These are phyloP conservation scores for Marchantia polymorpha DNA, from an alignment of 225 moss, liverwort and hornwort genomes.

Conservation along the genomic window DNA sequence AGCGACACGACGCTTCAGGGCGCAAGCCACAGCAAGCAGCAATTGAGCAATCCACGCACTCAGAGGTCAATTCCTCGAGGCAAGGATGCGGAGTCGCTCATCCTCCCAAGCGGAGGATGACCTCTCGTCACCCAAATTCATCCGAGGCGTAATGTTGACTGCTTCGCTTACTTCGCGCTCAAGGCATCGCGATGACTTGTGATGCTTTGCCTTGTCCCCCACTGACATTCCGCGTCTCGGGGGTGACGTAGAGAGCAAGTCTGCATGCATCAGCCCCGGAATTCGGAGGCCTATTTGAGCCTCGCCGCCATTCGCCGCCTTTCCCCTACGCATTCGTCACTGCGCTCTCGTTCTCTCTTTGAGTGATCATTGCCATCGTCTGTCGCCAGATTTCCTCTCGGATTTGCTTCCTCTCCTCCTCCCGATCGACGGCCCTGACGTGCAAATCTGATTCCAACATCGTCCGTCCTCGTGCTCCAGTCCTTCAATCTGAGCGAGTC, in stretches of 20 bases:
- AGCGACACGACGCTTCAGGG: background rate
- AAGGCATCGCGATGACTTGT: background rate
- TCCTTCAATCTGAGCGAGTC: too few relatives aligned
- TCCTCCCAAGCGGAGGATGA: background rate
- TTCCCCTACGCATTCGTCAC: too few relatives aligned
- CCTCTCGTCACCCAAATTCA: background rate
- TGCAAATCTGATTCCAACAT: background rate
- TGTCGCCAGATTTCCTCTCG: background rate
- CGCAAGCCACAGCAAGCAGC: background rate
- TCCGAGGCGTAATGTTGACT: background rate
- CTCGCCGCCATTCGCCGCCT: too few relatives aligned
- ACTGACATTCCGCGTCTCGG: background rate
- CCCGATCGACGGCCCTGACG: background rate
- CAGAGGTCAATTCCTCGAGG: background rate
- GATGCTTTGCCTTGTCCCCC: background rate
- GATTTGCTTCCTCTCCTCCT: background rate
- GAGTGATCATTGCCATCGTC: background rate
- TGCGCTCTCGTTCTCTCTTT: background rate
- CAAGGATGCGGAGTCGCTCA: background rate
- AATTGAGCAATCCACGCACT: background rate
- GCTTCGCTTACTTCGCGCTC: background rate
- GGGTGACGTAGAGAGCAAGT: too few relatives aligned
- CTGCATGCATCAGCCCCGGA: too few relatives aligned
- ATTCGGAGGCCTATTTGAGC: too few relatives aligned
- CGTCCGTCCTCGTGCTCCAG: background rate